Evolutionary conservation across 768 basidiomycete species (phyloP).

Genomic region (Termitomyces heimii): DNA sequence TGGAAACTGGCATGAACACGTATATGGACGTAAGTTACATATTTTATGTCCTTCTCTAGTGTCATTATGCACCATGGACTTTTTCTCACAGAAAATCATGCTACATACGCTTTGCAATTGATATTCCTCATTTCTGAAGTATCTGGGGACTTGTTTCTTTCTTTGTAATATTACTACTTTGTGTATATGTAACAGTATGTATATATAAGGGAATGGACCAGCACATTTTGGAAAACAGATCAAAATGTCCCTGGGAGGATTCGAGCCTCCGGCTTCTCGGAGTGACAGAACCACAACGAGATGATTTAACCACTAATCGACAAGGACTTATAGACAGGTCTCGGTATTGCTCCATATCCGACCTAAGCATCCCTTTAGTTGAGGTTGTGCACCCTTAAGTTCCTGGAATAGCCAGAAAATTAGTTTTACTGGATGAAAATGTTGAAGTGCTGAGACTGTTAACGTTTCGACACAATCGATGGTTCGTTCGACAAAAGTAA

Average conservation of each 20-base stretch:
- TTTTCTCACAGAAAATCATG: not conserved
- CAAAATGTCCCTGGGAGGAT: not conserved
- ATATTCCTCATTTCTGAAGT: not conserved
- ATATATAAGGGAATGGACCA: no score
- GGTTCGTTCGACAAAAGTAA: no score
- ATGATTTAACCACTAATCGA: conserved; percentile 2
- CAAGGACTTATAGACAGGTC: not conserved
- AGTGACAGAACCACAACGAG: not conserved
- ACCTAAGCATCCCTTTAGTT: no score
- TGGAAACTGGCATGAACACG: not conserved
- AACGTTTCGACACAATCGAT: no score
- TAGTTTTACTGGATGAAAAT: no score
- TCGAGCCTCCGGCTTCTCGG: conserved; percentile 1
- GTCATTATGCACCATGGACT: not conserved
- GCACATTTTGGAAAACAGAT: not conserved
- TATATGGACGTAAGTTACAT: not conserved
- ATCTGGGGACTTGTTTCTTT: not conserved
- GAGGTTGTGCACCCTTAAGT: no score
- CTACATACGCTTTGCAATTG: not conserved
- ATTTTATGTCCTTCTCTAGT: not conserved
- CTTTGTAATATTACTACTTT: not conserved
- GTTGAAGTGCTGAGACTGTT: no score
- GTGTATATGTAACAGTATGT: not conserved
- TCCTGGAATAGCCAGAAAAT: no score
- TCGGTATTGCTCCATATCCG: no score